Conservation (phyloP, 345 rosid species). For the Mangifera indica region DNA sequence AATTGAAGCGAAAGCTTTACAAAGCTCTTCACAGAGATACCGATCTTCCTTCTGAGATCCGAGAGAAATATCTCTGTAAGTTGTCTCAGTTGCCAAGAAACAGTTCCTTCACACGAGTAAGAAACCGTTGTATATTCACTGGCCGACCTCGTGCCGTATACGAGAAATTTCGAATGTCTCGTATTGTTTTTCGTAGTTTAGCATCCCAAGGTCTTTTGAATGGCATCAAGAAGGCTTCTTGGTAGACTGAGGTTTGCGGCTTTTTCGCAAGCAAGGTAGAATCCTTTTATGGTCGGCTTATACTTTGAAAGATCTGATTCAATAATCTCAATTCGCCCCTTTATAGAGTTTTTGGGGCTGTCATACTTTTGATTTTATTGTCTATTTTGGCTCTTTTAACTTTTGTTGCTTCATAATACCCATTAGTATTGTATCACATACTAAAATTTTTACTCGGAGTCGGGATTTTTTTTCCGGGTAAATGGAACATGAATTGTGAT, state of each 20-base stretch:
- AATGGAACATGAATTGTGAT: too few species aligned
- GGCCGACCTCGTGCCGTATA: slow-evolving; percentile 57
- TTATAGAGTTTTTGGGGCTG: background rate
- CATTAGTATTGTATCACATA: background rate
- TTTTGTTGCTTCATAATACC: background rate
- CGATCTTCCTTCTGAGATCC: slow-evolving; percentile 45
- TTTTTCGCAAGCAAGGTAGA: background rate
- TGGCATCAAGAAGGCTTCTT: slow-evolving; percentile 44
- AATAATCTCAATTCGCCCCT: background rate
- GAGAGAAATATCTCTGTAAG: slow-evolving; percentile 52
- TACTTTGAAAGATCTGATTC: background rate
- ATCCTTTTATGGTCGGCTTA: background rate
- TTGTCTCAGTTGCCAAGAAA: slow-evolving; percentile 58
- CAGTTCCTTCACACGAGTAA: slow-evolving; percentile 54
- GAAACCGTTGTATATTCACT: slow-evolving; percentile 53
- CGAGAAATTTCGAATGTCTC: slow-evolving; percentile 44
- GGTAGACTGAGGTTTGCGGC: slow-evolving; percentile 23
- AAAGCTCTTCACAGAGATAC: slow-evolving; percentile 53
- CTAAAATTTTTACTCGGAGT: background rate
- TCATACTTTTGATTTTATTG: background rate
- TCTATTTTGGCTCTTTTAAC: background rate
- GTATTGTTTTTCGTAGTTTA: slow-evolving; percentile 40
- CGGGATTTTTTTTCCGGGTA: too few species aligned
- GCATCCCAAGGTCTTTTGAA: slow-evolving; percentile 34
- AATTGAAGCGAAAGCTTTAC: slow-evolving; percentile 52